Base-by-base conservation (phyloP, 306 rosid genomes). In the Sindora glabra region DNA sequence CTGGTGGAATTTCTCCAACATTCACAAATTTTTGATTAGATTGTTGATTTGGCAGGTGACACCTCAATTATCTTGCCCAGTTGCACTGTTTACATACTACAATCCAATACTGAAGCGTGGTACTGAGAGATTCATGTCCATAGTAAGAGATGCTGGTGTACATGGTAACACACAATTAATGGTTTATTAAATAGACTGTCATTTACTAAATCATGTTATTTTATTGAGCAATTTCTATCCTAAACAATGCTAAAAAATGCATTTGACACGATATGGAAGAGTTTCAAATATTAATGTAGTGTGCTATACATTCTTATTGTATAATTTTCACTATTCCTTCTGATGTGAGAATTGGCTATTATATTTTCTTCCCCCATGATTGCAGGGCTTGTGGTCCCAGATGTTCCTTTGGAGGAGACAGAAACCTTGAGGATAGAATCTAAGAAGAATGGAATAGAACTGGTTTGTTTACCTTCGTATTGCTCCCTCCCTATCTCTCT, bases 101-200 rank as follows among this genome's bases (percentile, higher is more conserved):
- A 88, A 92, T 76, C 95, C 95, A 3, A 87, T 91, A 75, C 81
- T 91, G 68, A 91, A 78, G 86, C 94, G 92, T 34, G 98, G 96
- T 30, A 70, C 82, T 32, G 79, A 24, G 16, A 77, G 62, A 38
- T 92, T 92, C 71, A 88, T 92, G 98, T 59, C 91, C 56, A 78
- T 58, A 14, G 26, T 92, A 26, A 83, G 56, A 73, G 92, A 81
- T 23, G 76, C n/a, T 7, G 98, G 95, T 5, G 81, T 86, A 32
- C 89, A 71, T 54, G 98, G 98, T 92, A 72, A 62, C 67, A 50
- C 59, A 40, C 51, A 26, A 70, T 12, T 38, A 47, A 46, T 61
- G 17, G 51, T 57, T 66, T 72, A 10, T 49, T 50, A 6, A 65
- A 58, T 61, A 37, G 32, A 39, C 16, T 67, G 38, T 13, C 59